Conservation (phyloP, 306 rosid species). For the Quillaja saponaria region DNA sequence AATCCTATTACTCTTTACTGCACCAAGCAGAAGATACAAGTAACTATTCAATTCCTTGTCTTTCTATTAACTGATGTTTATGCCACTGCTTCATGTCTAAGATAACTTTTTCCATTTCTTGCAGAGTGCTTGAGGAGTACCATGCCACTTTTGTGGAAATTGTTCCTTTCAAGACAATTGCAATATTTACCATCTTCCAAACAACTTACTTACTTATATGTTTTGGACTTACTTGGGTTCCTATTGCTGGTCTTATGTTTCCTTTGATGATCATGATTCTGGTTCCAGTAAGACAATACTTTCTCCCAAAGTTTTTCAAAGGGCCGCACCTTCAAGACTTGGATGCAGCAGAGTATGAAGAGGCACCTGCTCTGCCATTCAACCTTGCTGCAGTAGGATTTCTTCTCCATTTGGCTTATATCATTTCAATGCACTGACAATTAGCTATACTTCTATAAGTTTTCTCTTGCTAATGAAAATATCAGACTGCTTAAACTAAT, state of each 20-base stretch:
- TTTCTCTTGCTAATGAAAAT: not conserved
- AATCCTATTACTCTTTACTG: conserved; percentile 85
- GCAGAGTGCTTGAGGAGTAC: conserved; percentile 94
- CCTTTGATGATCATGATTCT: conserved; percentile 96
- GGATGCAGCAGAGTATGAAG: conserved; percentile 95
- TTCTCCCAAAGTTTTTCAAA: conserved; percentile 88
- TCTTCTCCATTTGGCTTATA: conserved; percentile 5
- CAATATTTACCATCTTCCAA: conserved; percentile 75
- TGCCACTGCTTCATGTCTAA: conserved; percentile 4
- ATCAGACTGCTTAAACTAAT: not conserved
- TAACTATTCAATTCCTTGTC: conserved; percentile 25
- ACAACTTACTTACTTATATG: conserved; percentile 73
- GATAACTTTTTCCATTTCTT: conserved; percentile 19
- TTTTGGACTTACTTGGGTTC: conserved; percentile 97
- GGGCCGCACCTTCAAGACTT: conserved; percentile 92
- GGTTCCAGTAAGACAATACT: conserved; percentile 83
- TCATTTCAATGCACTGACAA: not conserved
- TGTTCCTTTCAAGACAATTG: conserved; percentile 92
- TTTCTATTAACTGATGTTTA: not conserved
- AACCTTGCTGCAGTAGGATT: conserved; percentile 70
- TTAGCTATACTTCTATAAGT: no score
- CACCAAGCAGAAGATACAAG: conserved; percentile 92
- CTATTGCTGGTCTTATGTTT: conserved; percentile 92
- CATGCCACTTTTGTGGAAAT: conserved; percentile 97
- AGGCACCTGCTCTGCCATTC: conserved; percentile 77